Evolutionary conservation across 2,329 filamentous ascomycete genomes (phyloP).

Genomic region (Fusarium secorum): DNA sequence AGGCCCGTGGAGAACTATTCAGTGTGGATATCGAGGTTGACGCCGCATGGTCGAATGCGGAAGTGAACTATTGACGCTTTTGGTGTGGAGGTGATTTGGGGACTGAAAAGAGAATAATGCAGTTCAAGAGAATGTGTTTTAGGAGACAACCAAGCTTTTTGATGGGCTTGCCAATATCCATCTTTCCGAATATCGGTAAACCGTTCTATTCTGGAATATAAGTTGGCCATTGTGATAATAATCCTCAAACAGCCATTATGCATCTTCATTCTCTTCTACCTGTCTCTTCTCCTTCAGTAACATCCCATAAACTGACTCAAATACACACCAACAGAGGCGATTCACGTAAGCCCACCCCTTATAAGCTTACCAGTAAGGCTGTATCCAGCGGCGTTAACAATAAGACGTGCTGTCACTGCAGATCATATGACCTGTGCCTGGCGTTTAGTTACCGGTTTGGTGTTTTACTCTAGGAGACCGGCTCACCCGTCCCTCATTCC

Average conservation of each 20-base stretch:
- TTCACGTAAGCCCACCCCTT: neutral
- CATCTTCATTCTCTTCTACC: neutral
- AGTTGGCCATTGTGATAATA: neutral
- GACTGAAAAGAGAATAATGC: neutral
- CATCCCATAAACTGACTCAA: no score
- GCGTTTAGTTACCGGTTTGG: neutral
- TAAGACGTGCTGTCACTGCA: neutral
- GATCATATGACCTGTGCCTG: neutral
- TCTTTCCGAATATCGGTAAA: neutral
- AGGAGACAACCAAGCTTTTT: neutral
- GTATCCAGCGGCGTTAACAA: neutral
- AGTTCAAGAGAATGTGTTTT: neutral
- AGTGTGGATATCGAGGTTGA: neutral
- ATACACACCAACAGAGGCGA: neutral
- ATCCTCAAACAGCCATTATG: neutral
- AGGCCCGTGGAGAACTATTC: neutral
- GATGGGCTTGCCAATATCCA: neutral
- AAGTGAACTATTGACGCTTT: neutral
- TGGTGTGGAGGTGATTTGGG: neutral
- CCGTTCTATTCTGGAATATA: neutral
- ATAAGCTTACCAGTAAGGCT: neutral
- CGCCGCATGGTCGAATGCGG: conserved; percentile 25
- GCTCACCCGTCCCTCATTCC: neutral
- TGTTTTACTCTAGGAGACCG: neutral
- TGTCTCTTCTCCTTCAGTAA: neutral